Percentiles rank a stretch among this genome's conserved stretches.
phyloP scores from a whole-genome alignment of 1,284 basidiomycete species.

The Earliella scabrosa region DNA sequence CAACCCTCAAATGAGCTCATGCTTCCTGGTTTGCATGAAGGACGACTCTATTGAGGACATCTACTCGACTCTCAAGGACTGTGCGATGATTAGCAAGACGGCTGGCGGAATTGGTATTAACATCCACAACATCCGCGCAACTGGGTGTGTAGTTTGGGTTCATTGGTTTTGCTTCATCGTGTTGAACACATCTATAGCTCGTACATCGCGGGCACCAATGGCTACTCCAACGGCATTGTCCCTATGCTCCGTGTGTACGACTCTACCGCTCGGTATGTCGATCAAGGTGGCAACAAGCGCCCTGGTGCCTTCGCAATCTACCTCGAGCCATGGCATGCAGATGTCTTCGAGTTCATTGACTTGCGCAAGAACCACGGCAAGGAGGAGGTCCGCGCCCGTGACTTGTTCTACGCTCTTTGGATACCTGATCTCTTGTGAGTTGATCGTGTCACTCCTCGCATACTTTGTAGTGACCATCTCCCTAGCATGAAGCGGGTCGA shows the following conservation, averaged over 20 bases:
- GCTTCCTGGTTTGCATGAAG: slow-evolving; percentile 98
- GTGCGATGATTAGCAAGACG: slow-evolving; percentile 99
- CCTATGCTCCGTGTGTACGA: slow-evolving; percentile 99
- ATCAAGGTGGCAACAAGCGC: slow-evolving; percentile 99
- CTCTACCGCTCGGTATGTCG: slow-evolving; percentile 98
- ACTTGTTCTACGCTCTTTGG: slow-evolving; percentile 99
- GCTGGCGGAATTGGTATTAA: slow-evolving; percentile 97
- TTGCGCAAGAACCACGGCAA: slow-evolving; percentile 99
- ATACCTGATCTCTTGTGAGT: slow-evolving; percentile 95
- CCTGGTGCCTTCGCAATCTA: slow-evolving; percentile 99
- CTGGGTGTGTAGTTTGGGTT: slow-evolving; percentile 62
- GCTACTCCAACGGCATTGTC: slow-evolving; percentile 98
- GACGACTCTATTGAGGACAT: slow-evolving; percentile 99
- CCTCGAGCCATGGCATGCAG: slow-evolving; percentile 97
- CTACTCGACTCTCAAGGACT: slow-evolving; percentile 98
- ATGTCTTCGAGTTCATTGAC: slow-evolving; percentile 98
- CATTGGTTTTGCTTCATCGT: neutral
- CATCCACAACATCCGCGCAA: slow-evolving; percentile 97
- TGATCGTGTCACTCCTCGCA: neutral
- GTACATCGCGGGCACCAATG: slow-evolving; percentile 95
- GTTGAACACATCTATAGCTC: slow-evolving; percentile 49
- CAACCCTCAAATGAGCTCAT: slow-evolving; percentile 93
- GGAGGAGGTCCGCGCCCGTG: slow-evolving; percentile 96
- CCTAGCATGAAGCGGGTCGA: slow-evolving; percentile 92
- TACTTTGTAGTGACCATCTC: neutral